A percentile compares a stretch with the other conserved stretches of the same genome.
Evolutionary conservation across 2,329 filamentous ascomycete species (phyloP).

Genomic region (Aspergillus niger): DNA sequence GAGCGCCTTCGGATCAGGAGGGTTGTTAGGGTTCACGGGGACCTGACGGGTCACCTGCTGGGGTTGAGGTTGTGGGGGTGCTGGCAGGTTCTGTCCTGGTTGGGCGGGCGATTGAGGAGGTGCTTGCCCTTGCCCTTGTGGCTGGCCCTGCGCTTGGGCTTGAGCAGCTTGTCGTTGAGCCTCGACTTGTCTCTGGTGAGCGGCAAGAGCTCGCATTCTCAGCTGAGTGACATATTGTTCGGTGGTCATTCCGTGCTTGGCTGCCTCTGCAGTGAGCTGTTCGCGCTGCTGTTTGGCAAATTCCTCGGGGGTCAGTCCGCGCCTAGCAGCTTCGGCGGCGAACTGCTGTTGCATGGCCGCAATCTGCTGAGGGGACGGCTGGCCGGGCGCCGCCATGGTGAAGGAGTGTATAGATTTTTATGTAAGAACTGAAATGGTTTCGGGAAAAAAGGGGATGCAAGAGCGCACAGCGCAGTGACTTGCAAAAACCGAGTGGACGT

Average conservation of each 20-base stretch:
- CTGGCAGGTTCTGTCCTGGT: constrained; percentile 37
- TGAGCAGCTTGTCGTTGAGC: constrained; percentile 35
- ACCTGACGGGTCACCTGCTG: constrained; percentile 46
- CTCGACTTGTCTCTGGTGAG: constrained; percentile 41
- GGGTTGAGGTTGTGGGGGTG: constrained; percentile 38
- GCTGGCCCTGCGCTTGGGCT: constrained; percentile 5
- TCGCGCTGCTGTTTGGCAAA: constrained; percentile 67
- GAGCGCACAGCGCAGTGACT: not conserved
- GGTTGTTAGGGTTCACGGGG: constrained; percentile 52
- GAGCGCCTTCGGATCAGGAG: constrained; percentile 84
- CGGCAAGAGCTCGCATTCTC: constrained; percentile 51
- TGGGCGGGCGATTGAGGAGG: constrained; percentile 22
- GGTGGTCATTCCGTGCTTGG: constrained; percentile 55
- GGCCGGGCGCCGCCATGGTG: constrained; percentile 42
- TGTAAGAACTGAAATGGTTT: not conserved
- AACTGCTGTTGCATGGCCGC: constrained; percentile 80
- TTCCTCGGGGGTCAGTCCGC: constrained; percentile 80
- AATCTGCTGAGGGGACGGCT: constrained; percentile 80
- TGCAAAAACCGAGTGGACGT: not conserved
- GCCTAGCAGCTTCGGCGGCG: constrained; percentile 77
- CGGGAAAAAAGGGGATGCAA: not conserved
- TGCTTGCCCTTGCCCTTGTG: constrained; percentile 22
- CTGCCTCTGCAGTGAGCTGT: constrained; percentile 48
- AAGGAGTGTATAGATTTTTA: not conserved
- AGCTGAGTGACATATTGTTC: constrained; percentile 52